phyloP scores from a whole-genome alignment of 164 flowering plant species.

The Vitis amurensis region DNA sequence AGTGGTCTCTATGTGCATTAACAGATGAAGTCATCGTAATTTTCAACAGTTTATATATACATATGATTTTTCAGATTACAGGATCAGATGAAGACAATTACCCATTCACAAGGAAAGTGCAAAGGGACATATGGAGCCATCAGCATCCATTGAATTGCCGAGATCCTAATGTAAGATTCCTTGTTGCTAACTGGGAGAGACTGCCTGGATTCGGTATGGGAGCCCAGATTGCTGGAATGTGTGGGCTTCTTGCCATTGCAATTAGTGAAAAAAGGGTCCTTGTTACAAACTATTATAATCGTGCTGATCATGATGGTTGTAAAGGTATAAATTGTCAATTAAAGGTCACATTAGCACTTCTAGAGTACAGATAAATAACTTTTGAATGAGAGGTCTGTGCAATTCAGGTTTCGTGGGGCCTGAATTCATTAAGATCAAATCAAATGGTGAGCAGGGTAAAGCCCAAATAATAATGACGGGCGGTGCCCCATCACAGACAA shows the following conservation, averaged over 20 bases:
- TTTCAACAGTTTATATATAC: background rate
- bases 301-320: conserved; percentile 95
- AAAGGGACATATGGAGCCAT: conserved; percentile 79
- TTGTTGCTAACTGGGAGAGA: conserved; percentile 92
- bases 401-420: no score
- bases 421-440: no score
- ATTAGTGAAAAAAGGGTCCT: conserved; percentile 75
- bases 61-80: conserved; percentile 42
- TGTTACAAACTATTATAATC: conserved; percentile 78
- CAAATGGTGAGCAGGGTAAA: no score
- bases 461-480: no score
- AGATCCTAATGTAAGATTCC: conserved; percentile 61
- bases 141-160: conserved; percentile 80
- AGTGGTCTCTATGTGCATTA: background rate
- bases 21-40: no score
- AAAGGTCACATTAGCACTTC: no score
- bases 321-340: conserved; percentile 42
- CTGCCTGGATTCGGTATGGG: conserved; percentile 89
- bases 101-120: conserved; percentile 84
- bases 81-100: conserved; percentile 89
- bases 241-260: conserved; percentile 87
- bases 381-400: no score
- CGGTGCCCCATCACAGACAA: no score
- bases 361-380: no score
- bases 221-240: conserved; percentile 91